Base-by-base conservation (phyloP, 2,329 filamentous ascomycete genomes). In the Colletotrichum karsti region DNA sequence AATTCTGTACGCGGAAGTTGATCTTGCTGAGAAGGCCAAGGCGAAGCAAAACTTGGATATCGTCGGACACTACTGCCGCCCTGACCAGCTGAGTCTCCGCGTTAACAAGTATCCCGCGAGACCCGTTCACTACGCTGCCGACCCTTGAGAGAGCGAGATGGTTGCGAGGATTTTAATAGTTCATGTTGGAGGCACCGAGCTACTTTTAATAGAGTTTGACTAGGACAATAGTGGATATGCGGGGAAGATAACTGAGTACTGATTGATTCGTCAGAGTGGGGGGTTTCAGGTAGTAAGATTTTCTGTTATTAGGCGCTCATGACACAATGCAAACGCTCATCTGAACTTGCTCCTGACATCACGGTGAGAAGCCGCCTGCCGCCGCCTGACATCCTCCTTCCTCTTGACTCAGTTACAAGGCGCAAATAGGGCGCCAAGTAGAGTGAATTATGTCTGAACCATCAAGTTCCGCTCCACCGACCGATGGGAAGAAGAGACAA, bases 1-100 rank as follows among this genome's bases (percentile, higher is more conserved):
- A 0, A 77, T 82, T 12, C 67, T 82, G 15, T 78, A 77, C 35
- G 77, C 78, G 0, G 78, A 82, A 63, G 72, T 82, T n/a, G 73
- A 82, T 48, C 72, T 81, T 3, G 50, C 59, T 5, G 64, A 72
- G 46, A 63, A 70, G 18, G 58, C 28, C 30, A 61, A 58, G 57
- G 62, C 61, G 41, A 59, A 69, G 69, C 62, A 63, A 42, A 63
- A 62, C 22, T 41, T 69, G 3, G 62, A 60, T 13, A 58, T 63
- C 24, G 74, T 72, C 0, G 75, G 75, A 0, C 77, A 78, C 65
- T 78, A 82, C 70, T 77, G 78, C 58, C 75, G 80, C 4, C 81
- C 81, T 13, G 81, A 83, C 56, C 67, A 82, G 63, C 74, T 83
- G 18, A 58, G 59, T 12, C 41, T 69, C 12, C 61, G 54, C 7